A percentile compares a stretch with the other conserved stretches of the same genome.
phyloP scores from a whole-genome alignment of 345 rosid genomes.

The Tarenaya hassleriana region DNA sequence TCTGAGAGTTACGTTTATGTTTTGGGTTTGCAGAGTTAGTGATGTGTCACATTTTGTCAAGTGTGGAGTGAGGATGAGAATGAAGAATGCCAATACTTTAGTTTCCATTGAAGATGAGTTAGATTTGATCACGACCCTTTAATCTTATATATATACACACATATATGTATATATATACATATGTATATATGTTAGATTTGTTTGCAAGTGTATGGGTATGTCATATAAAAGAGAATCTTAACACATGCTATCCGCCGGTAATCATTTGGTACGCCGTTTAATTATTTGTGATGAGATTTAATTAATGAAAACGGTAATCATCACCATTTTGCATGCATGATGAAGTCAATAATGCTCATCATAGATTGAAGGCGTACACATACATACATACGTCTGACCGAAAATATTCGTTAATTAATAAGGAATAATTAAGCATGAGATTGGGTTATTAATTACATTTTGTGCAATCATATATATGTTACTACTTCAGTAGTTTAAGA shows the following conservation, averaged over 20 bases:
- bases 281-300: too few relatives aligned
- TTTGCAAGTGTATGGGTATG: constrained; percentile 7
- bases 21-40: constrained; percentile 12
- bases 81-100: constrained; percentile 8
- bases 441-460: too few relatives aligned
- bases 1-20: constrained; percentile 14
- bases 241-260: constrained; percentile 26
- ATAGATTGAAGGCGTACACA: too few relatives aligned
- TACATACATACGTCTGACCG: too few relatives aligned
- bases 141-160: constrained; percentile 15
- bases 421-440: too few relatives aligned
- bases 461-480: too few relatives aligned
- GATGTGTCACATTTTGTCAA: constrained; percentile 10
- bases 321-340: too few relatives aligned
- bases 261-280: too few relatives aligned
- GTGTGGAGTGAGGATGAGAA: constrained; percentile 4
- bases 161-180: constrained; percentile 9
- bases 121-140: constrained; percentile 21
- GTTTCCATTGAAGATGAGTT: constrained; percentile 20
- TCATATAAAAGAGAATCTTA: constrained; percentile 23
- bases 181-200: constrained; percentile 15
- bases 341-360: too few relatives aligned
- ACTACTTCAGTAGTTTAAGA: too few relatives aligned
- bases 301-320: too few relatives aligned
- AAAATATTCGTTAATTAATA: too few relatives aligned